Percentiles rank a stretch among this genome's conserved stretches.
phyloP scores from a whole-genome alignment of 805 yeast species.

The Yarrowia sp. region DNA sequence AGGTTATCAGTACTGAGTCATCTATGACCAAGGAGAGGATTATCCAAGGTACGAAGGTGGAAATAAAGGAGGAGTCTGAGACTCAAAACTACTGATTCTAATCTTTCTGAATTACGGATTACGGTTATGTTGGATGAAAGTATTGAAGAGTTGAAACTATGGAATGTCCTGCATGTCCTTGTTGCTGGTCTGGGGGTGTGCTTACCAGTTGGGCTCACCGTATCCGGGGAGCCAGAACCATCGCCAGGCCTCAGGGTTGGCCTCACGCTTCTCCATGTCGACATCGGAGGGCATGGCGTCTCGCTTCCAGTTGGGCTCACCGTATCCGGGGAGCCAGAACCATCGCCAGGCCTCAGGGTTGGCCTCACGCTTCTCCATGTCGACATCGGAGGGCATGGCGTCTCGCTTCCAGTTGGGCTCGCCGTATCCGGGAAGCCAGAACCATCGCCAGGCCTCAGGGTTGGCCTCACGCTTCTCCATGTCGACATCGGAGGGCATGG shows the following conservation, averaged over 20 bases:
- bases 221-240: background rate
- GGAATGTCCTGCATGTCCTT: conserved; percentile 6
- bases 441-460: conserved; percentile 8
- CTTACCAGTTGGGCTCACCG: conserved; percentile 21
- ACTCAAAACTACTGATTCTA: background rate
- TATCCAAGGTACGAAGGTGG: background rate
- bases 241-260: conserved; percentile 9
- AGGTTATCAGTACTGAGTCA: background rate
- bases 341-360: conserved; percentile 12
- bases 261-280: background rate
- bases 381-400: background rate
- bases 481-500: conserved; percentile 1
- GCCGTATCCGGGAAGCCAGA: background rate
- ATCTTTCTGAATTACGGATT: background rate
- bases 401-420: conserved; percentile 19
- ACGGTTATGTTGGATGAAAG: background rate
- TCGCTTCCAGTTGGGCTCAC: conserved; percentile 23
- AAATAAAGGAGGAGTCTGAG: background rate
- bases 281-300: background rate
- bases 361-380: background rate
- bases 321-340: background rate
- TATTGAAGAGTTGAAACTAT: background rate
- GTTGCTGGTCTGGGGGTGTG: background rate
- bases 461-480: background rate
- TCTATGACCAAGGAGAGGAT: background rate